These are phyloP conservation scores for Scalesia atractyloides DNA, from an alignment of 129 eudicot species.

Conservation along the genomic window DNA sequence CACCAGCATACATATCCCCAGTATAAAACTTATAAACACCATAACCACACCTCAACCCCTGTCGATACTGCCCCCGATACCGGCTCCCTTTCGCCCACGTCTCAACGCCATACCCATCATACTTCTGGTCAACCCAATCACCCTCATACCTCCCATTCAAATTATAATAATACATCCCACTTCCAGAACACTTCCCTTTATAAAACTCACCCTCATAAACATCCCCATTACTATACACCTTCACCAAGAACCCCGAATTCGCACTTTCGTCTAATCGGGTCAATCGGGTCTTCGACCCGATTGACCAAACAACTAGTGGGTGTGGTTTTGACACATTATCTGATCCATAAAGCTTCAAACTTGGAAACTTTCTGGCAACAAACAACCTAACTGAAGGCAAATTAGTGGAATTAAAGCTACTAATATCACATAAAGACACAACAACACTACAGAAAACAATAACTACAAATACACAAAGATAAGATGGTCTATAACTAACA, in stretches of 20 bases:
- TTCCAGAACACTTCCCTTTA: constrained; percentile 81
- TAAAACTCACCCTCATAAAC: constrained; percentile 87
- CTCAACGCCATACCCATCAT: constrained; percentile 87
- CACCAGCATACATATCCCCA: constrained; percentile 78
- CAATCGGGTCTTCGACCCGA: constrained; percentile 52
- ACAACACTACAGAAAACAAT: constrained; percentile 47
- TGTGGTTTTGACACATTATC: constrained; percentile 26
- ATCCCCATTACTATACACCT: constrained; percentile 82
- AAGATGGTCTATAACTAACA: constrained; percentile 38
- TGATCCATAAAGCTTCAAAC: constrained; percentile 38
- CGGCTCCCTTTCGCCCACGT: constrained; percentile 86
- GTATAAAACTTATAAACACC: constrained; percentile 79
- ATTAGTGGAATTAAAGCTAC: constrained; percentile 27
- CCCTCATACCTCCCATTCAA: constrained; percentile 91
- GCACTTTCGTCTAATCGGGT: constrained; percentile 37
- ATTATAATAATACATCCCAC: constrained; percentile 80
- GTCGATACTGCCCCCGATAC: constrained; percentile 76
- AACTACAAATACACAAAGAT: constrained; percentile 41
- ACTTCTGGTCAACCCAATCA: constrained; percentile 86
- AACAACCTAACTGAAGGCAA: constrained; percentile 31
- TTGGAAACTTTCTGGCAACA: constrained; percentile 42
- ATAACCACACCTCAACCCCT: constrained; percentile 76
- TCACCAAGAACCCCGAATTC: constrained; percentile 59
- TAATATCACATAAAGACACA: constrained; percentile 30
- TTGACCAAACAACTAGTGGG: constrained; percentile 72